Evolutionary conservation across 495 filamentous ascomycete species (phyloP).

Genomic region (Aspergillus cavernicola): DNA sequence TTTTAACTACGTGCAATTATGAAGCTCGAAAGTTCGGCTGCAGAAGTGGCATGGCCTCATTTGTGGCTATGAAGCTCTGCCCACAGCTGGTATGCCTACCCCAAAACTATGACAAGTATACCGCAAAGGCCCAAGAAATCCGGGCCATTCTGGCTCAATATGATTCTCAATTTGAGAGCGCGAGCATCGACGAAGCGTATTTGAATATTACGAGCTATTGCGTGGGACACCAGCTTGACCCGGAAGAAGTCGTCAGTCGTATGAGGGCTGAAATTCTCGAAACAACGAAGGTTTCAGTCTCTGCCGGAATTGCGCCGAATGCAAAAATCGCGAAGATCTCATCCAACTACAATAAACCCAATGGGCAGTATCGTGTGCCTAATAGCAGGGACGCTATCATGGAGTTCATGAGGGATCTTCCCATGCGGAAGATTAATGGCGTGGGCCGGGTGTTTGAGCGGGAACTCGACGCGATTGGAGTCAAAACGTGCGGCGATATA

Average conservation of each 20-base stretch:
- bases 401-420: conserved; percentile 78
- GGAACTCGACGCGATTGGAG: conserved; percentile 80
- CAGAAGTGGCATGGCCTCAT: conserved; percentile 90
- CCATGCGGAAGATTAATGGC: conserved; percentile 88
- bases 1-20: conserved; percentile 95
- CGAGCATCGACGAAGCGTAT: conserved; percentile 94
- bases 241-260: conserved; percentile 69
- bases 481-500: conserved; percentile 88
- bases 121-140: conserved; percentile 82
- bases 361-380: conserved; percentile 79
- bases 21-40: conserved; percentile 85
- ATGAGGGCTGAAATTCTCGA: conserved; percentile 75
- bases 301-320: conserved; percentile 91
- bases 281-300: conserved; percentile 80
- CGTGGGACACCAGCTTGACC: conserved; percentile 56
- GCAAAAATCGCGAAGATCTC: conserved; percentile 91
- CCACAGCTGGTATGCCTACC: conserved; percentile 81
- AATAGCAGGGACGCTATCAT: conserved; percentile 70
- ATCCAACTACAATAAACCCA: conserved; percentile 93
- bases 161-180: conserved; percentile 86
- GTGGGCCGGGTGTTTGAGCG: conserved; percentile 92
- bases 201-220: conserved; percentile 93
- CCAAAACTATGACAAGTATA: conserved; percentile 87
- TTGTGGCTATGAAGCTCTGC: conserved; percentile 92
- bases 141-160: conserved; percentile 79